Evolutionary conservation across 176 grass and related monocot species (phyloP).

Genomic region (Bromus sterilis): DNA sequence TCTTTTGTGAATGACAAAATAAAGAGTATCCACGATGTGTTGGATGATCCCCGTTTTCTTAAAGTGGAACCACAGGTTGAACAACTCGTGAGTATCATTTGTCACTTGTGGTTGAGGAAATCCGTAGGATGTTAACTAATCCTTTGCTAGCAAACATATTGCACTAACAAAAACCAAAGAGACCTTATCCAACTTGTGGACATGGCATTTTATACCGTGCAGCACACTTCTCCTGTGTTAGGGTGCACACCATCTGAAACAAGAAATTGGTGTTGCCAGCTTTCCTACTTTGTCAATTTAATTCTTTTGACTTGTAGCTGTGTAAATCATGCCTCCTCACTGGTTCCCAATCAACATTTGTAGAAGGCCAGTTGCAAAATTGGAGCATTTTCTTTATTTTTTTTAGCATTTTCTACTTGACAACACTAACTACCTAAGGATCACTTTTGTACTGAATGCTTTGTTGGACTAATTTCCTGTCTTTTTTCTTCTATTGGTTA

Average conservation of each 20-base stretch:
- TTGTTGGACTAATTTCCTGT: not conserved
- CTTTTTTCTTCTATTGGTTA: not conserved
- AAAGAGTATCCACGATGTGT: slow-evolving; percentile 94
- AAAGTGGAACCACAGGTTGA: slow-evolving; percentile 49
- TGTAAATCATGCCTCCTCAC: not conserved
- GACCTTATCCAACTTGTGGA: not conserved
- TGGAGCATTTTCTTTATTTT: slow-evolving; percentile 7
- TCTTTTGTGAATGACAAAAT: slow-evolving; percentile 71
- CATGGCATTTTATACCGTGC: not conserved
- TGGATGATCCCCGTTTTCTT: slow-evolving; percentile 84
- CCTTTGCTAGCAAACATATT: slow-evolving; percentile 5
- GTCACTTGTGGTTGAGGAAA: not conserved
- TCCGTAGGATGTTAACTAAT: not conserved
- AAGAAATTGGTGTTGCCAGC: not conserved
- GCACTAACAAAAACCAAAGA: not conserved
- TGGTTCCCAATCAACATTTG: not conserved
- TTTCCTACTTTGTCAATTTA: not conserved
- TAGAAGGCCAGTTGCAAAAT: not conserved
- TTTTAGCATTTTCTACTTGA: not conserved
- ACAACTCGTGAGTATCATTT: slow-evolving; percentile 33
- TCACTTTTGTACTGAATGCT: not conserved
- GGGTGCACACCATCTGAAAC: not conserved
- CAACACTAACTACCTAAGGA: not conserved
- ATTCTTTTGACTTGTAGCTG: not conserved
- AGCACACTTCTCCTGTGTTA: not conserved